Base-by-base conservation (phyloP, 2,329 filamentous ascomycete species). In the Fusarium euwallaceae region DNA sequence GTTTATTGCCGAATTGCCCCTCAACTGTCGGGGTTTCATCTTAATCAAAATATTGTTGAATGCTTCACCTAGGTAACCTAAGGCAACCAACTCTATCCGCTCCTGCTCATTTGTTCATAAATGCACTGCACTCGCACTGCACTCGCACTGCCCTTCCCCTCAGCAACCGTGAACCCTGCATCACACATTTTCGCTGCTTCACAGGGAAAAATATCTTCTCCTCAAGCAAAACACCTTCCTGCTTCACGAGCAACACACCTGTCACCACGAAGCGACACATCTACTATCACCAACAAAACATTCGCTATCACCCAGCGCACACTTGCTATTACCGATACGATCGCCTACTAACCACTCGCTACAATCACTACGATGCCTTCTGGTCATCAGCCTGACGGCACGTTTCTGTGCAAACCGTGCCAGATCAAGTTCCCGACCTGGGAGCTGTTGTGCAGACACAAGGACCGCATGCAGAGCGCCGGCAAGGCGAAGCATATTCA, bases 381-480 rank as follows among this genome's bases (percentile, higher is more conserved):
- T 5, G 59, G 61, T 2, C 59, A 51, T 6, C 69, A 73, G 2
- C 32, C 39, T 29, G 36, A 72, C 14, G 73, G 73, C 4, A 69
- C 53, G 3, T 80, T 74, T 60, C 60, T 66, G 37, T 84, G 83
- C 75, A 75, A 74, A 60, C 73, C 78, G 3, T 84, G 83, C 70
- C 63, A 80, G 3, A 43, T 73, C 4, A 32, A 56, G 7, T 84
- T 84, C 61, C 61, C 61, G 0, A 76, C 61, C 20, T 77, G 68
- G 70, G 74, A 80, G 6, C 71, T 65, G 1, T 66, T 83, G 0
- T 61, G 71, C n/a, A 61, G 78, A 11, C 83, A 83, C 63, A 83
- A 83, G 58, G 69, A 69, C 22, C 73, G 77, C 22, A 80, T 81
- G 72, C 76, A 78, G 7, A 61, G 67, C 1, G 61, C 53, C 10